Evolutionary conservation across 2,329 filamentous ascomycete species (phyloP).

Genomic region (Plectosphaerella cucumerina): DNA sequence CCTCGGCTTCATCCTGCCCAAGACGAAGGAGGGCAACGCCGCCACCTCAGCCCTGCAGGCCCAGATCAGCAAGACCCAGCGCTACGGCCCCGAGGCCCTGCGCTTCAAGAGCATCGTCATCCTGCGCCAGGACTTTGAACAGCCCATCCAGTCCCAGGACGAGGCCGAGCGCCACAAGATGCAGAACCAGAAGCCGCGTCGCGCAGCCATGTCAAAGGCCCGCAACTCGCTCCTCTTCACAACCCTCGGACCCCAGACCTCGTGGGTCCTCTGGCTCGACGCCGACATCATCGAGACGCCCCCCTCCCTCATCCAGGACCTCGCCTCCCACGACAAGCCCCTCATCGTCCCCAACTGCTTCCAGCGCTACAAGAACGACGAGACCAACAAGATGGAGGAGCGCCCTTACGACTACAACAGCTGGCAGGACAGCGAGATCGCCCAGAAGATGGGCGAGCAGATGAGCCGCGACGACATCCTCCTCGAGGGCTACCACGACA

Average conservation of each 20-base stretch:
- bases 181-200: constrained; percentile 78
- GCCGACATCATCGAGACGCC: constrained; percentile 89
- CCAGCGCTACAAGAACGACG: constrained; percentile 72
- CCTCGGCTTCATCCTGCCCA: constrained; percentile 92
- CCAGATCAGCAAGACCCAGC: constrained; percentile 81
- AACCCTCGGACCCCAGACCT: constrained; percentile 82
- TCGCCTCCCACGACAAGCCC: constrained; percentile 82
- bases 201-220: constrained; percentile 88
- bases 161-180: constrained; percentile 91
- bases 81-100: constrained; percentile 66
- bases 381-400: constrained; percentile 66
- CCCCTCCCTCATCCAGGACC: constrained; percentile 79
- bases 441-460: constrained; percentile 67
- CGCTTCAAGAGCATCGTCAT: constrained; percentile 94
- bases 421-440: constrained; percentile 86
- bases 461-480: constrained; percentile 93
- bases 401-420: constrained; percentile 96
- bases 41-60: constrained; percentile 81
- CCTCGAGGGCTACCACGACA: constrained; percentile 87
- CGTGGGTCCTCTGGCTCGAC: constrained; percentile 97
- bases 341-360: constrained; percentile 95
- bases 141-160: constrained; percentile 72
- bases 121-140: constrained; percentile 89
- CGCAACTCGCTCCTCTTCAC: constrained; percentile 95
- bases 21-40: constrained; percentile 85